Evolutionary conservation across 1,284 basidiomycete genomes (phyloP).

Genomic region (Tilletia horrida): DNA sequence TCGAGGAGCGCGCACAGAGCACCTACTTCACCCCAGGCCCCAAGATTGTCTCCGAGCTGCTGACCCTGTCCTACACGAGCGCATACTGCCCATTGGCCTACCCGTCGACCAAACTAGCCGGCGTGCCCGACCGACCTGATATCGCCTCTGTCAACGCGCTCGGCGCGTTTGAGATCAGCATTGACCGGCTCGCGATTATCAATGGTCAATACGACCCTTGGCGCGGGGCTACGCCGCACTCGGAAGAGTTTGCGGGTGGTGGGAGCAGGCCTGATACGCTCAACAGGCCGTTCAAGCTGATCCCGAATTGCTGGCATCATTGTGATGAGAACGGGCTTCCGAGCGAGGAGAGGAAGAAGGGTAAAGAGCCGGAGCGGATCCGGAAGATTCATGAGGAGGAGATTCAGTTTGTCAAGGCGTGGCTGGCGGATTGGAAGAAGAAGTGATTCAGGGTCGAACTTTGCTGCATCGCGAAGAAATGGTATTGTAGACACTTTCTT

Average conservation of each 20-base stretch:
- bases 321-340: slow-evolving; percentile 34
- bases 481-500: no score
- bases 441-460: background rate
- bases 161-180: slow-evolving; percentile 62
- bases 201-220: slow-evolving; percentile 83
- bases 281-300: slow-evolving; percentile 77
- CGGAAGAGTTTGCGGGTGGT: slow-evolving; percentile 64
- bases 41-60: slow-evolving; percentile 68
- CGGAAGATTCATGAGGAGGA: slow-evolving; percentile 75
- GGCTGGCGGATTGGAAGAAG: slow-evolving; percentile 65
- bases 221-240: slow-evolving; percentile 80
- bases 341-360: slow-evolving; percentile 57
- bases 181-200: slow-evolving; percentile 77
- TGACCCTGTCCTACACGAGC: slow-evolving; percentile 73
- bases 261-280: slow-evolving; percentile 68
- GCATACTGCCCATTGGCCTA: slow-evolving; percentile 80
- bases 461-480: no score
- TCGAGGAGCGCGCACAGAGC: slow-evolving; percentile 26
- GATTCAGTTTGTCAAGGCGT: slow-evolving; percentile 73
- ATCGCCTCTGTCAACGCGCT: slow-evolving; percentile 70
- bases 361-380: slow-evolving; percentile 73
- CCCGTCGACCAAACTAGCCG: slow-evolving; percentile 71
- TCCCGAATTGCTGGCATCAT: slow-evolving; percentile 60
- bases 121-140: slow-evolving; percentile 71
- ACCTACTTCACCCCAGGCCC: slow-evolving; percentile 51